These are phyloP conservation scores for Cercophora samala DNA, from an alignment of 495 filamentous ascomycete genomes.

Conservation along the genomic window DNA sequence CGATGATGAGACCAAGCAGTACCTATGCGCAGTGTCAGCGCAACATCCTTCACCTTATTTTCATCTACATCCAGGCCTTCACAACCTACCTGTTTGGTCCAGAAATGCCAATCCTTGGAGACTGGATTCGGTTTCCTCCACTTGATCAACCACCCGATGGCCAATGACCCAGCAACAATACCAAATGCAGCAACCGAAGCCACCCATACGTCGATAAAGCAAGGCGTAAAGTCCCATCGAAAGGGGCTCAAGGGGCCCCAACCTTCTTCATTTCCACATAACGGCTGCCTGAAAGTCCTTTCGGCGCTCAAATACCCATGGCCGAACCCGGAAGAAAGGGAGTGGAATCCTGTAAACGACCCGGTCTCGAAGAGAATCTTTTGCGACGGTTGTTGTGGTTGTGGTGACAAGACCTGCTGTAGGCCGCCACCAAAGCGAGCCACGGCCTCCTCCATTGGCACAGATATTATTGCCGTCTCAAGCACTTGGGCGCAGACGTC, in stretches of 20 bases:
- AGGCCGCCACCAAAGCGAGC: constrained; percentile 23
- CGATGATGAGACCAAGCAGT: constrained; percentile 65
- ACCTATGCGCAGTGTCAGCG: constrained; percentile 44
- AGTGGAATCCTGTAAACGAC: constrained; percentile 51
- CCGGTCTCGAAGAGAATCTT: constrained; percentile 49
- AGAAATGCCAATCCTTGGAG: constrained; percentile 92
- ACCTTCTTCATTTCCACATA: constrained; percentile 85
- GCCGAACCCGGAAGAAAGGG: constrained; percentile 36
- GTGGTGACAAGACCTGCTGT: constrained; percentile 4
- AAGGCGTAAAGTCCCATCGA: constrained; percentile 91
- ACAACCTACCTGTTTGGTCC: constrained; percentile 73
- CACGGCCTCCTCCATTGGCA: constrained; percentile 29
- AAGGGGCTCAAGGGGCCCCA: constrained; percentile 88
- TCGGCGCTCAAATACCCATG: constrained; percentile 47
- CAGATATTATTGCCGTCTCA: constrained; percentile 23
- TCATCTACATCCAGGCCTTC: not conserved
- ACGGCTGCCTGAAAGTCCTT: constrained; percentile 52
- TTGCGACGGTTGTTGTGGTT: constrained; percentile 29
- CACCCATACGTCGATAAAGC: constrained; percentile 87
- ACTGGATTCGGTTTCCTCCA: constrained; percentile 63
- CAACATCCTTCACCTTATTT: constrained; percentile 7
- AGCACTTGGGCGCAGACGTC: constrained; percentile 17
- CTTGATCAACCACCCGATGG: constrained; percentile 63
- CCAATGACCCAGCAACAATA: constrained; percentile 68
- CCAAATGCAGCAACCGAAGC: constrained; percentile 72